Base-by-base conservation (phyloP, 2,329 filamentous ascomycete species). In the Colletotrichum tropicicola region DNA sequence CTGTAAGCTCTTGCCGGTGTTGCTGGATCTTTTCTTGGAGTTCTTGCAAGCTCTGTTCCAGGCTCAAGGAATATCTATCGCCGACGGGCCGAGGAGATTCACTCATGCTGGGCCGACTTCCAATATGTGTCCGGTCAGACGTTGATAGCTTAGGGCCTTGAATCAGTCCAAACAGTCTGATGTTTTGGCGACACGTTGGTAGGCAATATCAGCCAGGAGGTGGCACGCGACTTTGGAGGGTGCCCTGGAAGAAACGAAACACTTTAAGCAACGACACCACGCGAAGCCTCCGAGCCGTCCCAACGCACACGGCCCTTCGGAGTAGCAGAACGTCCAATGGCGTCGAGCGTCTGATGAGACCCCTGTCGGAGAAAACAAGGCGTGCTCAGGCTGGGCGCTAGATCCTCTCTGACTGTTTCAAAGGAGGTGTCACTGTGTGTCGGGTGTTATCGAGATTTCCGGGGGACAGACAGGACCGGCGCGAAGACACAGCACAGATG, bases 21-120 rank as follows among this genome's bases (percentile, higher is more conserved):
- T 89, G 83, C 59, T 79, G 78, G 28, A 90, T 82, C 70, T 81
- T 81, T 15, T 77, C 79, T 73, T 91, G 88, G 1, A 95, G 85
- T 72, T 91, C 89, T 67, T 83, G 85, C 45, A 94, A 72, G 2
- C 92, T 93, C 57, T 86, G 84, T 61, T 92, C 87, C 45, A 95
- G 79, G 71, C 85, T 87, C 43, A 81, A 73, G 55, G 83, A 78
- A 67, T 89, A 83, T 59, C 79, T 77, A 21, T 74, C 70, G 41
- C 75, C 77, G 2, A 32, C 39, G 15, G 59, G 53, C 19, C 35
- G 32, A 37, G 57, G 45, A 12, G 37, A 17, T 27, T 49, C 57
- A 49, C 19, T 48, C 62, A 65, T 65, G 28, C 13, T 47, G 57
- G 25, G 35, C 39, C n/a, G 23, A 37, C 30, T 41, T 39, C 21